These are phyloP conservation scores for Cyberlindnera petersonii DNA, from an alignment of 805 yeast genomes.

Conservation along the genomic window DNA sequence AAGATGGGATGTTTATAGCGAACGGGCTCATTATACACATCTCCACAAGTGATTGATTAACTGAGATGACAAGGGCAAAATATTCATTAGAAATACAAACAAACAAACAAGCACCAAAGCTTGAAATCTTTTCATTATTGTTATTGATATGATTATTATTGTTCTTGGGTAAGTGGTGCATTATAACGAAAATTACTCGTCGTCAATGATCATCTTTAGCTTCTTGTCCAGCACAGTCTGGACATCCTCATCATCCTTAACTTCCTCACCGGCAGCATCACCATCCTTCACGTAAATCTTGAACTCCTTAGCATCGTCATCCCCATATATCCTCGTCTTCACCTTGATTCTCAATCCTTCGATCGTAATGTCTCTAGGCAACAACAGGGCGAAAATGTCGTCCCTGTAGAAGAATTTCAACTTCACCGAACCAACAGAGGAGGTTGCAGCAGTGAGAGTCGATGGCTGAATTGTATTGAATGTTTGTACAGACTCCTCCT, in stretches of 20 bases:
- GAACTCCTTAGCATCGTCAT: constrained; percentile 29
- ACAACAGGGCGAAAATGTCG: constrained; percentile 71
- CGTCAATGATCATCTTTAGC: constrained; percentile 35
- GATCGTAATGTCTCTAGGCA: constrained; percentile 45
- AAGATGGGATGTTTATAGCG: too few species aligned
- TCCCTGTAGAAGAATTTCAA: constrained; percentile 75
- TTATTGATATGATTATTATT: too few species aligned
- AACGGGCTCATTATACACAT: too few species aligned
- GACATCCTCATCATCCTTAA: constrained; percentile 32
- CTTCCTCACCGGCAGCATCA: constrained; percentile 32
- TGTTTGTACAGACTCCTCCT: constrained; percentile 24
- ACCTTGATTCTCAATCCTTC: constrained; percentile 50
- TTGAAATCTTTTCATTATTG: too few species aligned
- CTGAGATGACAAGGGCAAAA: too few species aligned
- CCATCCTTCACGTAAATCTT: constrained; percentile 32
- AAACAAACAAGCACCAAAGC: too few species aligned
- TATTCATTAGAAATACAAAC: too few species aligned
- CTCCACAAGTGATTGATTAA: too few species aligned
- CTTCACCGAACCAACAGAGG: constrained; percentile 36
- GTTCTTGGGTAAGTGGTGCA: neutral
- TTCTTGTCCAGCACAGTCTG: constrained; percentile 32
- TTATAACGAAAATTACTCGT: constrained; percentile 20
- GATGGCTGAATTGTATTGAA: constrained; percentile 12
- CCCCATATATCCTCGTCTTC: constrained; percentile 44
- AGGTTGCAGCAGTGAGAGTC: constrained; percentile 5